Evolutionary conservation across 148 eudicot genomes (phyloP).

Genomic region (Nepenthes gracilis): DNA sequence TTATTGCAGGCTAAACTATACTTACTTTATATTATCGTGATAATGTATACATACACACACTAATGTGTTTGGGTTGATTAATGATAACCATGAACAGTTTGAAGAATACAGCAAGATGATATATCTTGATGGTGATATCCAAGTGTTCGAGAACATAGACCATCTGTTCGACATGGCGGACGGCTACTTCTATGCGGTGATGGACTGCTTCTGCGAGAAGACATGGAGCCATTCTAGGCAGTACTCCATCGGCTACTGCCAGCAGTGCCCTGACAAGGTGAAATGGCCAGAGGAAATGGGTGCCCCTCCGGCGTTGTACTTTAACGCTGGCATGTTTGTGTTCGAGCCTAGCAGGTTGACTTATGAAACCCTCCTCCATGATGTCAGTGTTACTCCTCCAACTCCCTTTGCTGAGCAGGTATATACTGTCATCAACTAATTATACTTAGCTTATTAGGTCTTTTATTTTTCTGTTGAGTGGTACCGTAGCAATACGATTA

Average conservation of each 20-base stretch:
- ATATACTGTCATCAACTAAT: not conserved
- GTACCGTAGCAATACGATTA: too few species aligned
- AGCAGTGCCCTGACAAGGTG: conserved; percentile 51
- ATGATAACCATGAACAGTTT: conserved; percentile 28
- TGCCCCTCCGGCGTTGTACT: conserved; percentile 49
- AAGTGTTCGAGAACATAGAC: conserved; percentile 72
- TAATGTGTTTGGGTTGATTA: not conserved
- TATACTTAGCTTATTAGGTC: too few species aligned
- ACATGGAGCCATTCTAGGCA: conserved; percentile 59
- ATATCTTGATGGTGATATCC: conserved; percentile 83
- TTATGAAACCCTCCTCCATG: conserved; percentile 47
- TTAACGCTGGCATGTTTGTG: conserved; percentile 86
- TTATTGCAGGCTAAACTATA: too few species aligned
- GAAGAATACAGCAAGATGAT: conserved; percentile 83
- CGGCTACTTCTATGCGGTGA: conserved; percentile 62
- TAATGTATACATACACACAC: not conserved
- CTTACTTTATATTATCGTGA: too few species aligned
- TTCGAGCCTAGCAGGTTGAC: conserved; percentile 51
- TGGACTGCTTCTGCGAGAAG: conserved; percentile 84
- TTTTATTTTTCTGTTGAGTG: too few species aligned
- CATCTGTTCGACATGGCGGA: conserved; percentile 66
- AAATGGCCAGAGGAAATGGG: conserved; percentile 51
- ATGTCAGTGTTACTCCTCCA: conserved; percentile 36
- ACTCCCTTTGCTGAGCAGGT: conserved; percentile 82
- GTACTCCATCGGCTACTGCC: conserved; percentile 57